A percentile compares a stretch with the other conserved stretches of the same genome.
Evolutionary conservation across 768 basidiomycete genomes (phyloP).

Genomic region (Podaxis rugospora): DNA sequence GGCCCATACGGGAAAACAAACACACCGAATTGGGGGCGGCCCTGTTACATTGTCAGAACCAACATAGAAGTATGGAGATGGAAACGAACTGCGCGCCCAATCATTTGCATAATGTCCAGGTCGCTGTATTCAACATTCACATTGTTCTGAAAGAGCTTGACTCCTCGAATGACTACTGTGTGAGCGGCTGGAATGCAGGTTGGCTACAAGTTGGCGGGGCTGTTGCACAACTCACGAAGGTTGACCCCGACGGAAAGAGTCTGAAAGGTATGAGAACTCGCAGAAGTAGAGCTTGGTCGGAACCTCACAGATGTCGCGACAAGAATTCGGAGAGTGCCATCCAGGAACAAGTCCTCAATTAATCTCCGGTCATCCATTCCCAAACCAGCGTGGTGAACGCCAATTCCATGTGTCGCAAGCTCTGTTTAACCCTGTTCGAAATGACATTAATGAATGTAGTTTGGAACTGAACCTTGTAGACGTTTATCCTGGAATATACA

Average conservation of each 20-base stretch:
- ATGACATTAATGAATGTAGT: background rate
- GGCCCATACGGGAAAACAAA: background rate
- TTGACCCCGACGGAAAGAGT: slow-evolving; percentile 97
- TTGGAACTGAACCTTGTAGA: slow-evolving; percentile 44
- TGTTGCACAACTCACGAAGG: slow-evolving; percentile 54
- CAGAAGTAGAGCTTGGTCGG: background rate
- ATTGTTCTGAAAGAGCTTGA: slow-evolving; percentile 71
- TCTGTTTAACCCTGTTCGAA: slow-evolving; percentile 29
- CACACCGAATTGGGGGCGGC: slow-evolving; percentile 86
- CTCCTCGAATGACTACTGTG: slow-evolving; percentile 91
- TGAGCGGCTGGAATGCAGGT: slow-evolving; percentile 63
- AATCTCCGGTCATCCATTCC: slow-evolving; percentile 63
- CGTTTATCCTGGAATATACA: slow-evolving; percentile 64
- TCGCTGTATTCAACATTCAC: slow-evolving; percentile 81
- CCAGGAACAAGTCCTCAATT: slow-evolving; percentile 71
- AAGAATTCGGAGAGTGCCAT: slow-evolving; percentile 59
- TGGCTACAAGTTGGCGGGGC: background rate
- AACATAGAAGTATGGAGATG: background rate
- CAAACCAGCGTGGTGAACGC: slow-evolving; percentile 91
- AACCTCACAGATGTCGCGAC: slow-evolving; percentile 73
- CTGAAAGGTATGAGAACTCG: slow-evolving; percentile 29
- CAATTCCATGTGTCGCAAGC: slow-evolving; percentile 71
- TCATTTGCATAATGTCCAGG: slow-evolving; percentile 93
- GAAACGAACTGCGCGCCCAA: slow-evolving; percentile 77
- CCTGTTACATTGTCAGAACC: slow-evolving; percentile 36